Base-by-base conservation (phyloP, 2,329 filamentous ascomycete genomes). In the Chrysoporthe puriensis region DNA sequence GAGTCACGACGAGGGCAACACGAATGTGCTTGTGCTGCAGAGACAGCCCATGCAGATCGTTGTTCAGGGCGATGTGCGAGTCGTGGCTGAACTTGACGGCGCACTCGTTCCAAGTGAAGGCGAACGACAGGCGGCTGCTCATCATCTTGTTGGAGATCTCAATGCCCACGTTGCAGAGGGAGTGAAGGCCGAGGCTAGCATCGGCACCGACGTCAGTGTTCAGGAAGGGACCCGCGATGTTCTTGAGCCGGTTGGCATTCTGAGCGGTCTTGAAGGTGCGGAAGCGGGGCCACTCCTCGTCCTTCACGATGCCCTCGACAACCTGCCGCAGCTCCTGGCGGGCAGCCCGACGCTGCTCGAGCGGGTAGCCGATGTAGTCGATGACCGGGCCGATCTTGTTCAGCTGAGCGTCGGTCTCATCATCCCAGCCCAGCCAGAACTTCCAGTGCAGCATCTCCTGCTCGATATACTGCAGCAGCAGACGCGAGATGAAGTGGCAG, bases 1-100 rank as follows among this genome's bases (percentile, higher is more conserved):
- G 86, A 0, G 85, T 86, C 5, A 85, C 82, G 40, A 85, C 83
- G 1, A 87, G 78, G 64, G 83, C 82, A n/a, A 88, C 75, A 5
- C 85, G 82, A 76, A 79, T 83, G 72, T 86, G 84, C 72, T 80
- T 79, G 6, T 79, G 76, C 76, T 86, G 84, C 26, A 87, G 74
- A 63, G 81, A 77, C 65, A 78, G 74, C 0, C 80, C 77, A 46
- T 82, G 78, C 40, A 77, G 72, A 46, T 73, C 70, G 34, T 79
- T 78, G 75, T 85, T 84, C 69, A 85, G 64, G 71, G 80, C 58
- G 77, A 76, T 81, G 85, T 88, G 71, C 1, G 77, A 80, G 71
- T 83, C 79, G 67, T 78, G 78, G 18, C 75, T 80, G 77, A 85
- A 88, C 72, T 83, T 84, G 67, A 76, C 75, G 68, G 81, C 80